phyloP scores from a whole-genome alignment of 2,329 filamentous ascomycete genomes.

The Fusarium oxysporum region DNA sequence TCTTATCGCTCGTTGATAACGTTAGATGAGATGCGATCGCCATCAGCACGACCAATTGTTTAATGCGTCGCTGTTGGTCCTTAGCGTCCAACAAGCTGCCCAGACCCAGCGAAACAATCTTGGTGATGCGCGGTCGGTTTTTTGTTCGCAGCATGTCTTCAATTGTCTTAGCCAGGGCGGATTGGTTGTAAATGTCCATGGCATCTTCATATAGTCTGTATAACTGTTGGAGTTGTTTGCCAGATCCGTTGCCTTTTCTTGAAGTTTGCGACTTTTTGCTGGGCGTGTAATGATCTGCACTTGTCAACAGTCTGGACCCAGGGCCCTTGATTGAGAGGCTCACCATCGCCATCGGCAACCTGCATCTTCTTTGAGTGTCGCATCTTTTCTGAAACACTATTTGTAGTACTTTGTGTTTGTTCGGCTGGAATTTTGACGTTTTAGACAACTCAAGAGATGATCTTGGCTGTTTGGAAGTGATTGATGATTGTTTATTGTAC shows the following conservation, averaged over 20 bases:
- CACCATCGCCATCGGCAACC: slow-evolving; percentile 5
- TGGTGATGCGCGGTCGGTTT: slow-evolving; percentile 31
- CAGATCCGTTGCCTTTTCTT: slow-evolving; percentile 10
- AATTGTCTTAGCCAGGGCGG: slow-evolving; percentile 24
- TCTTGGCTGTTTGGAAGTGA: neutral
- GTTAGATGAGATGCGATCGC: slow-evolving; percentile 32
- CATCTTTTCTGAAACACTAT: neutral
- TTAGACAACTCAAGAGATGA: neutral
- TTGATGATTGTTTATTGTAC: neutral
- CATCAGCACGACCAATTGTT: slow-evolving; percentile 41
- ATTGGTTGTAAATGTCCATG: slow-evolving; percentile 24
- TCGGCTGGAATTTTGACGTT: accelerated
- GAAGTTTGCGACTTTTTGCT: slow-evolving; percentile 11
- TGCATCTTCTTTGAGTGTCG: slow-evolving; percentile 23
- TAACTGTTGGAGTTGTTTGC: slow-evolving; percentile 36
- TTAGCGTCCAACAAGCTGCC: slow-evolving; percentile 37
- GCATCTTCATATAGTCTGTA: slow-evolving; percentile 29
- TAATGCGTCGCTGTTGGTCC: slow-evolving; percentile 40
- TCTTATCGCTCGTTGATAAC: neutral
- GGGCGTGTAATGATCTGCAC: neutral
- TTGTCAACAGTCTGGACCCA: neutral
- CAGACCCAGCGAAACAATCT: slow-evolving; percentile 35
- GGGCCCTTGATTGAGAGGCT: neutral
- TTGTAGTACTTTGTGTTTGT: neutral
- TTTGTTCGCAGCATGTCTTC: slow-evolving; percentile 37